Base-by-base conservation (phyloP, 2,329 filamentous ascomycete species). In the Myriosclerotinia curreyana region DNA sequence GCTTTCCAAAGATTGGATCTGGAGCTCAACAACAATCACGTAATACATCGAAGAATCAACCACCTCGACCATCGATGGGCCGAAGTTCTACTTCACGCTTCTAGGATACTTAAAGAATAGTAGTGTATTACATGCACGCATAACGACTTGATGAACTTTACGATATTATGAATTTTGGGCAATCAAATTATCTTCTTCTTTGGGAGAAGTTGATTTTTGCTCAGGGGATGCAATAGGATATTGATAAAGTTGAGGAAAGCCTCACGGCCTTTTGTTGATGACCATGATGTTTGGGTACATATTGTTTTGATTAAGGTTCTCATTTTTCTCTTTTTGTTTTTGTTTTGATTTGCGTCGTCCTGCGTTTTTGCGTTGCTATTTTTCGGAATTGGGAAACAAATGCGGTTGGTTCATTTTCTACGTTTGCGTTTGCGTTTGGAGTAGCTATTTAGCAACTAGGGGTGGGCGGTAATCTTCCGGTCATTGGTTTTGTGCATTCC, bases 1-100 rank as follows among this genome's bases (percentile, higher is more conserved):
- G 88, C 12, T 92, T 92, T 71, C 85, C 88, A 73, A 89, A 87
- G 77, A 92, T 92, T 73, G 89, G 89, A 9, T 66, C 72, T 71
- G 88, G 88, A 50, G 60, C 62, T 46, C 65, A 59, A 46, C 59
- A 49, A 28, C 62, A 66, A 40, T 67, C 67, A n/a, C 66, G 66
- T 42, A 69, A 60, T 36, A 69, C 68, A 31, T 68, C 70, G 31
- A 73, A 71, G 53, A 53, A 65, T 14, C 65, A 66, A 46, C 63
- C 52, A 42, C 60, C 68, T 17, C 67, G 73, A 67, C 68, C 70
- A n/a, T 42, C 64, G 3, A 61, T 75, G 42, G 68, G 69, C n/a
- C 69, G 74, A 55, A 74, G 69, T 66, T 74, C 72, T 36, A 74
- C 72, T 49, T 70, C 72, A 62, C 71, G 70, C 44, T 75, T 75